Conservation (phyloP, 768 basidiomycete species). For the Dentipellis sp. region DNA sequence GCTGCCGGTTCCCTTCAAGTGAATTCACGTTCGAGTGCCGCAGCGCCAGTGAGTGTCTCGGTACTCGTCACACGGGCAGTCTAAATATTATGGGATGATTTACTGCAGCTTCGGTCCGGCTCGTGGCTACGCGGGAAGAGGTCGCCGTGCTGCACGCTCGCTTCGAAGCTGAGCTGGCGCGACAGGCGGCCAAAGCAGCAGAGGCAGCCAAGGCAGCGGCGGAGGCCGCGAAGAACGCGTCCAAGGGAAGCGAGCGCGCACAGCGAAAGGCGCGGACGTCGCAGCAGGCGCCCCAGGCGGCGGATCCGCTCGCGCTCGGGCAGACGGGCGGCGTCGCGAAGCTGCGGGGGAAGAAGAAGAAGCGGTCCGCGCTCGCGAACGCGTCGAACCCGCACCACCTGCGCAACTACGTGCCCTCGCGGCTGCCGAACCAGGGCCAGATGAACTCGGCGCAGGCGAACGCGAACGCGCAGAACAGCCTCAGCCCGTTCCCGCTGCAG, state of each 20-base stretch:
- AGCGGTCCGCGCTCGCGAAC: slow-evolving; percentile 82
- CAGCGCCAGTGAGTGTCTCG: slow-evolving; percentile 60
- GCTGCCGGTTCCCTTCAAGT: slow-evolving; percentile 35
- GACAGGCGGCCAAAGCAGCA: slow-evolving; percentile 52
- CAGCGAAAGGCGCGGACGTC: slow-evolving; percentile 13
- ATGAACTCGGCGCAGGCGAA: slow-evolving; percentile 29
- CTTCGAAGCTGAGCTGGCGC: slow-evolving; percentile 66
- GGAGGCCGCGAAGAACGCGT: slow-evolving; percentile 24
- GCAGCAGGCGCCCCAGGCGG: slow-evolving; percentile 30
- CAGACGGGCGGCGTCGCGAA: slow-evolving; percentile 16
- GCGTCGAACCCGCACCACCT: slow-evolving; percentile 94
- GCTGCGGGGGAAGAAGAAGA: slow-evolving; percentile 75
- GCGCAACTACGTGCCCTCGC: slow-evolving; percentile 86
- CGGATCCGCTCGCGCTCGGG: slow-evolving; percentile 20
- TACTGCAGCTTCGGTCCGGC: slow-evolving; percentile 59
- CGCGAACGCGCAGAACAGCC: slow-evolving; percentile 34
- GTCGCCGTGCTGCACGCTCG: slow-evolving; percentile 53
- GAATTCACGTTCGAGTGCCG: slow-evolving; percentile 55
- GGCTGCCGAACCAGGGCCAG: slow-evolving; percentile 43
- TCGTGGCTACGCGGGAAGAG: slow-evolving; percentile 60
- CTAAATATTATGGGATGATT: slow-evolving; percentile 15
- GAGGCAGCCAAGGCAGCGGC: slow-evolving; percentile 43
- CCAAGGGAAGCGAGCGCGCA: slow-evolving; percentile 20
- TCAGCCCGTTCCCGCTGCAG: slow-evolving; percentile 53
- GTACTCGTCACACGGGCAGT: slow-evolving; percentile 17